Evolutionary conservation across 306 rosid genomes (phyloP), one percentile per base, ranked within the genome.

Genomic region (Hippophae gyantsensis): DNA sequence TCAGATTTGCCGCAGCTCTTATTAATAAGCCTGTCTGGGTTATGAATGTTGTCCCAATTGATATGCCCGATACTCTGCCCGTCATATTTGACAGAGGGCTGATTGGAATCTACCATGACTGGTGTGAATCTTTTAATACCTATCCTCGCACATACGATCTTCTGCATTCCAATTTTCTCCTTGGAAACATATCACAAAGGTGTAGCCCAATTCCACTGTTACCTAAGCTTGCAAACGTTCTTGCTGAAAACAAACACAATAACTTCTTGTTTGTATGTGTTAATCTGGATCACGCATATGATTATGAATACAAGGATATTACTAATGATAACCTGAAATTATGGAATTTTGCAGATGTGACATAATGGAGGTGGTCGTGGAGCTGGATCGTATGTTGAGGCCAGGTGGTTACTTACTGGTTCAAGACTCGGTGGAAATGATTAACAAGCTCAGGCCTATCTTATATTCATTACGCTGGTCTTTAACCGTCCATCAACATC

Each of bases 131-230:
- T 42, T 76, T 87, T n/a, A 85, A 70, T 49, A 85, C 96, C 58
- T 87, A 92, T 66, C 96, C 98, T 44, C 84, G 95, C 57, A 85
- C 98, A 13, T 87, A 83, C 52, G 95, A 92, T 69, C 89, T 92
- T 32, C 75, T 87, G 18, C 98, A 92, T 74, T 69, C 93, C 18
- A 80, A 85, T 77, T 84, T 71, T 63, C 86, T 92, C 76, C 76
- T 85, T 68, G 57, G 71, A 76, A 66, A 65, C 72, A 78, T 73
- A 54, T 72, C 74, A 44, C 70, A 62, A 73, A 85, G 99, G 99
- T 92, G 26, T 2, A 32, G 12, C 23, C n/a, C 42, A 3, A 18
- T 13, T 13, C 49, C 23, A 27, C 27, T 48, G 45, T 26, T 43
- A 45, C 52, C 18, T 59, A 45, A 9, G 10, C 13, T 27, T 49